Base-by-base conservation (phyloP, 2,329 filamentous ascomycete species). In the Talaromyces funiculosus region DNA sequence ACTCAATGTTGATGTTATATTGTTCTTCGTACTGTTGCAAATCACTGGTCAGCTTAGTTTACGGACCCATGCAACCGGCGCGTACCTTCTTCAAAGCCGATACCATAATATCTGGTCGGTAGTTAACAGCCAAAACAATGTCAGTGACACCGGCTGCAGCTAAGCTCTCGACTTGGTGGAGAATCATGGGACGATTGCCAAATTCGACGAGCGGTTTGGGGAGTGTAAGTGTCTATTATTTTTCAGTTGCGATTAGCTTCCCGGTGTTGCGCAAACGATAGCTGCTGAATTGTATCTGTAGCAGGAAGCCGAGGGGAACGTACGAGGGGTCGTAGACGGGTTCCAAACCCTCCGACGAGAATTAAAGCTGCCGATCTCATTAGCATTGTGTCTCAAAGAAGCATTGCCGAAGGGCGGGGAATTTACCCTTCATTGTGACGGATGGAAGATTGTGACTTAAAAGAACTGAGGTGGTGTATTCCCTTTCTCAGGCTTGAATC, bases 281-380 rank as follows among this genome's bases (percentile, higher is more conserved):
- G 16, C 20, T 12, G 14, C 20, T 16, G 33, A n/a, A 18, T n/a
- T 18, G 16, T n/a, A 26, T 29, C 10, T 54, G 33, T 14, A 14
- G 20, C 51, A 53, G 22, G 12, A 56, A 61, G 57, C 62, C 57
- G 56, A 65, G 64, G 61, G 60, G 62, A 62, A 81, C 88, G 75
- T 88, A 96, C 91, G 74, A 97, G 86, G 82, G 93, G 93, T 75
- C 93, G 90, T 73, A 99, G 89, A 80, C 93, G 92, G 78, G 93
- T 99, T 81, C 93, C 93, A 79, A 97, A 99, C 78, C 93, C 94
- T 81, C 94, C 94, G 79, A 97, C 94, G 75, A 97, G 92, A 88
- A 96, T 97, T 75, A 97, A 89, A 81, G 92, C 92, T 97, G 54
- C 58, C 40, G 57, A 57, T 47, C 56, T 4, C 16, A 40, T 54